A percentile compares a stretch with the other conserved stretches of the same genome.
Conservation (phyloP, 805 yeast genomes). For the Ogataea methanolica region DNA sequence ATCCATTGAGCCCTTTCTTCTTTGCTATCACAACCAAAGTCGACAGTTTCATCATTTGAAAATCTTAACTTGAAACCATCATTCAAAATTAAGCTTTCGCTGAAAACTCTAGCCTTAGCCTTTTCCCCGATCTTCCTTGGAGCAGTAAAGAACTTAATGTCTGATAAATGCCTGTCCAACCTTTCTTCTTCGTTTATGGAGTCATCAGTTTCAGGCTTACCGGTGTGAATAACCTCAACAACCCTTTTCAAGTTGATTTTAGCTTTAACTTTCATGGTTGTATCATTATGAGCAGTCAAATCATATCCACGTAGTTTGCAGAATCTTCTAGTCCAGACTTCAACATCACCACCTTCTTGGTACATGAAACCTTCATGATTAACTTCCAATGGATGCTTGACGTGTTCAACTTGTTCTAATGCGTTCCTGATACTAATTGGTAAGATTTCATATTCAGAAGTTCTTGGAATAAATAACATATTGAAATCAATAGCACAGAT, state of each 20-base stretch:
- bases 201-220: conserved; percentile 28
- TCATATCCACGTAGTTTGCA: conserved; percentile 70
- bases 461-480: conserved; percentile 66
- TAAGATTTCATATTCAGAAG: conserved; percentile 52
- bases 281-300: conserved; percentile 72
- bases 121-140: conserved; percentile 12
- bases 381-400: conserved; percentile 23
- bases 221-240: conserved; percentile 43
- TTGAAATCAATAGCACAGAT: conserved; percentile 66
- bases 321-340: conserved; percentile 65
- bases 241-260: conserved; percentile 72
- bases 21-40: conserved; percentile 76
- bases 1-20: conserved; percentile 67
- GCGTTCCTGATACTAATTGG: conserved; percentile 66
- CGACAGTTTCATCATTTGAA: conserved; percentile 75
- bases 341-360: conserved; percentile 92
- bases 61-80: conserved; percentile 74
- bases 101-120: conserved; percentile 46
- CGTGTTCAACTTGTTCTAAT: conserved; percentile 36
- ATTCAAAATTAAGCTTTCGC: conserved; percentile 64
- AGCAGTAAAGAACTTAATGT: conserved; percentile 17
- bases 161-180: conserved; percentile 8
- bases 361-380: conserved; percentile 64
- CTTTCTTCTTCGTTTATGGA: not conserved
- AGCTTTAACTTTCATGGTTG: conserved; percentile 63